phyloP scores from a whole-genome alignment of 2,329 filamentous ascomycete species.

The Sporothrix dimorphospora region DNA sequence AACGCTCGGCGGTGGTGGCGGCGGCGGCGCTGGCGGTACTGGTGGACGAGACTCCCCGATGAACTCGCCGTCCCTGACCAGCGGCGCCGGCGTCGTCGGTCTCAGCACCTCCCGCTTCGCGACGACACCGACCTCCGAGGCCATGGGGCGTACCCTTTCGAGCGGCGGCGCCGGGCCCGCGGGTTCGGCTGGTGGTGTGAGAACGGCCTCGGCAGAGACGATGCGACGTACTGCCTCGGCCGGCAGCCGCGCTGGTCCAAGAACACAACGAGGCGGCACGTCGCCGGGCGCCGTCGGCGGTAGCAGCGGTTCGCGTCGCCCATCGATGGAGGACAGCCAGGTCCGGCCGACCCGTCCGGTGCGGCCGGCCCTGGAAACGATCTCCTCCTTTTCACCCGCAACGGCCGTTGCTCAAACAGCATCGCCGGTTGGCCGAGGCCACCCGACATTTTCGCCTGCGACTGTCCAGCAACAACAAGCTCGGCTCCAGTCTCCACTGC shows the following conservation, averaged over 20 bases:
- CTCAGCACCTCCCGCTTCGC: background rate
- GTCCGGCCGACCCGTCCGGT: constrained; percentile 36
- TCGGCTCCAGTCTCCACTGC: constrained; percentile 26
- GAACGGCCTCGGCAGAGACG: constrained; percentile 51
- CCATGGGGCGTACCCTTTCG: constrained; percentile 57
- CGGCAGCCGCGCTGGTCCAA: background rate
- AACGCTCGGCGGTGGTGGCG: constrained; percentile 49
- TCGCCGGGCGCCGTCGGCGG: background rate
- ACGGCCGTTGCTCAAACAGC: background rate
- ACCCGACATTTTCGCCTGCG: constrained; percentile 44
- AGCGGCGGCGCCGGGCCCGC: constrained; percentile 37
- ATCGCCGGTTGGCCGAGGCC: background rate
- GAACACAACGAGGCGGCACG: background rate
- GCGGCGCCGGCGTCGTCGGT: background rate
- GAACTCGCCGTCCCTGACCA: constrained; percentile 57
- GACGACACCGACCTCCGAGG: constrained; percentile 44
- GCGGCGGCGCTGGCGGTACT: too few relatives aligned
- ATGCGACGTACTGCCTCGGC: constrained; percentile 12
- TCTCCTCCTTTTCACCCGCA: background rate
- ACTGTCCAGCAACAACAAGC: constrained; percentile 43
- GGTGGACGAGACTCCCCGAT: constrained; percentile 53
- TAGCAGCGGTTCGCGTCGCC: constrained; percentile 35
- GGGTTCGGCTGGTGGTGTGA: constrained; percentile 50
- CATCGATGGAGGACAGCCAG: constrained; percentile 24
- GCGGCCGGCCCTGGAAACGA: constrained; percentile 42